Conservation (phyloP, 768 basidiomycete genomes). For the Tricholoma furcatifolium region DNA sequence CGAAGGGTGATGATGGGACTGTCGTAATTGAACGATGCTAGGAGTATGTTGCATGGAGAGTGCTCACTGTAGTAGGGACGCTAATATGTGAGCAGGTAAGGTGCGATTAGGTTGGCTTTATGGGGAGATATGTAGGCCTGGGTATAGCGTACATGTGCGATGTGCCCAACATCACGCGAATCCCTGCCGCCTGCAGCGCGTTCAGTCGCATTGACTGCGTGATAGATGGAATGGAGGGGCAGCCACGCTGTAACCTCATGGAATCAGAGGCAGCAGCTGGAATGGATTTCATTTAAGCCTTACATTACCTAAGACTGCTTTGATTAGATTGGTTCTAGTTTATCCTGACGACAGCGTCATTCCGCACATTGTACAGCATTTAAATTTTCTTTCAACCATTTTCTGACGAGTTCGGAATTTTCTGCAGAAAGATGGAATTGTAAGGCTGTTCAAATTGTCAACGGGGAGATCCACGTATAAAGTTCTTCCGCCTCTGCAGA, state of each 20-base stretch:
- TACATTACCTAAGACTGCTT: too few species aligned
- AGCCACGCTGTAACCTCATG: conserved; percentile 16
- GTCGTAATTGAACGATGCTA: conserved; percentile 26
- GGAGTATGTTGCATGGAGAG: conserved; percentile 20
- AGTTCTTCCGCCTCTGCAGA: too few species aligned
- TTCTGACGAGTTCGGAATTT: too few species aligned
- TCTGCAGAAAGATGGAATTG: too few species aligned
- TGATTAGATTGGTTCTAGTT: background rate
- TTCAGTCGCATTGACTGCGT: conserved; percentile 12
- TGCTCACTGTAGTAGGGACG: conserved; percentile 10
- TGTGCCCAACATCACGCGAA: conserved; percentile 7
- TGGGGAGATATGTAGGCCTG: conserved; percentile 16
- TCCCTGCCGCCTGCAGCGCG: conserved; percentile 17
- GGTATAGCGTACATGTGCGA: conserved; percentile 22
- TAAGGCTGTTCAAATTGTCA: too few species aligned
- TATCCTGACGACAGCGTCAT: too few species aligned
- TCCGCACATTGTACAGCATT: too few species aligned
- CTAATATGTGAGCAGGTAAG: conserved; percentile 1
- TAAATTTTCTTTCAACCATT: too few species aligned
- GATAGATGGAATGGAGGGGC: background rate
- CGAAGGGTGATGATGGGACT: conserved; percentile 18
- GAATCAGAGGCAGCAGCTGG: conserved; percentile 3
- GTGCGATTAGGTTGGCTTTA: conserved; percentile 11
- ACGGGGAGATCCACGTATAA: too few species aligned
- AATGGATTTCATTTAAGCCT: background rate